These are phyloP conservation scores for Phytophthora foliorum DNA, from an alignment of 352 stramenopile genomes.

Conservation along the genomic window DNA sequence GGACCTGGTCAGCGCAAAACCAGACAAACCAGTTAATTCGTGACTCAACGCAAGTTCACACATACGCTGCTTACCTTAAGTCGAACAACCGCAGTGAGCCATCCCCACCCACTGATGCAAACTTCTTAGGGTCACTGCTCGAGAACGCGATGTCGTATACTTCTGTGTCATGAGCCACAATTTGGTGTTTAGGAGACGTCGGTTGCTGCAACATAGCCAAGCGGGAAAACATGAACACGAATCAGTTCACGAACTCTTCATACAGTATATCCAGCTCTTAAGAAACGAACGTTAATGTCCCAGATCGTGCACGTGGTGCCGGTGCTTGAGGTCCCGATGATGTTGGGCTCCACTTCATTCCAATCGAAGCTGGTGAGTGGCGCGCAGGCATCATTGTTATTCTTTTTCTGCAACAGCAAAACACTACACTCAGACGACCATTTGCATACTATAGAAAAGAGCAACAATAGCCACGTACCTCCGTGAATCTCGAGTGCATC, in stretches of 20 bases:
- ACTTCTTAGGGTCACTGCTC: constrained; percentile 93
- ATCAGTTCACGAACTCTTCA: not conserved
- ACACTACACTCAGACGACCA: not conserved
- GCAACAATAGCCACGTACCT: constrained; percentile 40
- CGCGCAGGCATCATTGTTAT: constrained; percentile 92
- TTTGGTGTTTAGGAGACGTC: constrained; percentile 90
- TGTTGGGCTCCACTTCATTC: constrained; percentile 96
- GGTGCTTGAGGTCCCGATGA: constrained; percentile 97
- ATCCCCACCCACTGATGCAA: constrained; percentile 97
- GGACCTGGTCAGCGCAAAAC: constrained; percentile 33
- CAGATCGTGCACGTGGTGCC: constrained; percentile 99
- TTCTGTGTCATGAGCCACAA: constrained; percentile 99
- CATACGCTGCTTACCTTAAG: constrained; percentile 75
- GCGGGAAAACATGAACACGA: not conserved
- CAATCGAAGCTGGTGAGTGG: constrained; percentile 99
- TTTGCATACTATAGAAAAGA: not conserved
- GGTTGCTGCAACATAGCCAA: constrained; percentile 51
- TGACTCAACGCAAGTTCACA: not conserved
- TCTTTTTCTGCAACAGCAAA: constrained; percentile 42
- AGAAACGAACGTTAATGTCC: constrained; percentile 93
- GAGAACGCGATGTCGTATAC: constrained; percentile 99
- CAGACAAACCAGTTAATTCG: not conserved
- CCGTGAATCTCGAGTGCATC: constrained; percentile 75
- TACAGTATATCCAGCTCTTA: not conserved
- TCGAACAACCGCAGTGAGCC: constrained; percentile 98